Evolutionary conservation across 768 basidiomycete genomes (phyloP), one percentile per base, ranked within the genome.

Genomic region (Termitomyces sp.): DNA sequence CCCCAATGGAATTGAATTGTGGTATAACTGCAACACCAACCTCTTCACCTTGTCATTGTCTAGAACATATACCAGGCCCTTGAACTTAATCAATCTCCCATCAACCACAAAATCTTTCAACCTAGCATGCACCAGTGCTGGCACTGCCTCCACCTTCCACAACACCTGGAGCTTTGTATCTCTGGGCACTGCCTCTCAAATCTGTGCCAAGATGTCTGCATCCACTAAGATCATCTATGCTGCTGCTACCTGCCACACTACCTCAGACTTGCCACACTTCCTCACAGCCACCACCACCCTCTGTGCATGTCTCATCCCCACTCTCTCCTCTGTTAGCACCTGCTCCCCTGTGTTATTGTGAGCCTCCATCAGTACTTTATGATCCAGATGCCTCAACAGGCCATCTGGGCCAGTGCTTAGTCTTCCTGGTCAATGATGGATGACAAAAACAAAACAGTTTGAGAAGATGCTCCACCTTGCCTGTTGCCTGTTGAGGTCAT

Each of bases 241-340:
- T 7, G 43, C 43, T 6, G 15, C 42, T 14, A 43, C 15, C 15
- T 6, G 12, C 15, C 15, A 0, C 15, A 43, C 42, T 6, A 43
- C 42, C 42, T 43, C 42, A 1, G 15, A 43, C 42, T 43, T 61
- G 12, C 70, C 66, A 69, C 15, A 67, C 57, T 0, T 10, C 15
- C 58, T 32, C 1, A 79, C 60, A 0, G 71, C 67, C 20, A 66
- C 31, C 9, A 82, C 70, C 17, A 83, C 76, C n/a, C n/a, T 45
- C 43, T 5, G 6, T n/a, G 15, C 43, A 7, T n/a, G 7, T 42
- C 37, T 6, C 10, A 10, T 37, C 40, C 40, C 38, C 12, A 40
- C 38, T 40, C 12, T 10, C 38, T 40, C 38, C 12, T 40, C 38
- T 40, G 12, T 40, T 3, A 40, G 10, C 12, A 40, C 38, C 12